phyloP scores from a whole-genome alignment of 1,284 basidiomycete genomes.

The Pseudozyma hubeiensis region DNA sequence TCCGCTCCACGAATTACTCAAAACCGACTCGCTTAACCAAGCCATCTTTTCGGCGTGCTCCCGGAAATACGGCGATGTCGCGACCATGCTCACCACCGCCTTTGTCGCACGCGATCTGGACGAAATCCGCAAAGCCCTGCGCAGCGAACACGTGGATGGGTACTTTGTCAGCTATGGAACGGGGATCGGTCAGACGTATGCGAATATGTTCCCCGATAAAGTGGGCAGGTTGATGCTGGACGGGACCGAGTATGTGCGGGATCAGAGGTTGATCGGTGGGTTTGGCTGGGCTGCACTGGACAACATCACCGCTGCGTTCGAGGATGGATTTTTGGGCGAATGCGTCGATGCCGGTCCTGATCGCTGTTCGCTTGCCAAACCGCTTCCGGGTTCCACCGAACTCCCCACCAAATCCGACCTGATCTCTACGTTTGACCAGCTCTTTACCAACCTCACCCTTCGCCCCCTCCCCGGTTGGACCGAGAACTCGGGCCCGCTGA shows the following conservation, averaged over 20 bases:
- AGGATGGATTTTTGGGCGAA: constrained; percentile 47
- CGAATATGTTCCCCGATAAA: constrained; percentile 41
- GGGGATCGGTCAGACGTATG: constrained; percentile 42
- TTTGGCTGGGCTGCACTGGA: constrained; percentile 42
- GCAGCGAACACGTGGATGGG: constrained; percentile 23
- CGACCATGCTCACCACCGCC: constrained; percentile 33
- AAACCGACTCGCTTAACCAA: constrained; percentile 22
- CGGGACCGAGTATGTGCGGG: constrained; percentile 42
- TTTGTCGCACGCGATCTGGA: constrained; percentile 48
- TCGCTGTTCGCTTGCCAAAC: constrained; percentile 31
- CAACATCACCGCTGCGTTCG: constrained; percentile 42
- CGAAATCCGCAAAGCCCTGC: constrained; percentile 35
- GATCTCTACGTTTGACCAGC: constrained; percentile 15
- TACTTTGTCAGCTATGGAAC: constrained; percentile 51
- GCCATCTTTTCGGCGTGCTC: constrained; percentile 34
- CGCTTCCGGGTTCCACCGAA: not conserved
- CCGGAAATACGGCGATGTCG: constrained; percentile 26
- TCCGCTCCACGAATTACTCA: constrained; percentile 4
- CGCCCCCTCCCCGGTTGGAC: constrained; percentile 33
- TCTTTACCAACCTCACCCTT: constrained; percentile 17
- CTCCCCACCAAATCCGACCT: constrained; percentile 3
- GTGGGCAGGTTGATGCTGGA: constrained; percentile 40
- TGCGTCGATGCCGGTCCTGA: constrained; percentile 39
- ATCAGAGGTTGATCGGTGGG: constrained; percentile 26
- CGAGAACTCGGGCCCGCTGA: constrained; percentile 16